phyloP scores from a whole-genome alignment of 208 protist species.

The Leishmania arabica region DNA sequence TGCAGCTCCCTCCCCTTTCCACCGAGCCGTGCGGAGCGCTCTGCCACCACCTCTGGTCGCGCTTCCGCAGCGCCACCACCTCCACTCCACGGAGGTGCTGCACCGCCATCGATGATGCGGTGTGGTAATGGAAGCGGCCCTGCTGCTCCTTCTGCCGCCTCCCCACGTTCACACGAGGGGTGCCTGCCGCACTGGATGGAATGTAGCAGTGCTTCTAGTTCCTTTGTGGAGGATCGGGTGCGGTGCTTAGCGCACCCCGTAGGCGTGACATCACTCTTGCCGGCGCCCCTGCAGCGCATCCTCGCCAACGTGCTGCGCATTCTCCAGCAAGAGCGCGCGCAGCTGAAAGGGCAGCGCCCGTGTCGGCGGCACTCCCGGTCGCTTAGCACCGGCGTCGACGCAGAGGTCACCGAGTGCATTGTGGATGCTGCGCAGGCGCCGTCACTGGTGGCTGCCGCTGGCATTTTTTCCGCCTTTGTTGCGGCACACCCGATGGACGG shows the following conservation, averaged over 20 bases:
- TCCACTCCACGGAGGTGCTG: not conserved
- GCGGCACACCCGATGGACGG: not conserved
- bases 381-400: constrained; percentile 1
- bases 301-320: constrained; percentile 16
- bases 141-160: not conserved
- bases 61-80: not conserved
- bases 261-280: not conserved
- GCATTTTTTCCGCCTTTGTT: constrained; percentile 15
- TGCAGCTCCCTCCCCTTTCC: not conserved
- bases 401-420: constrained; percentile 16
- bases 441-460: constrained; percentile 10
- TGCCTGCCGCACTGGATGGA: not conserved
- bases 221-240: constrained; percentile 17
- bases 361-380: constrained; percentile 14
- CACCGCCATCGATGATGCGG: no score
- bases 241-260: constrained; percentile 13
- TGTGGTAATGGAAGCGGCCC: not conserved
- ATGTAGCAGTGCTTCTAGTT: not conserved
- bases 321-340: constrained; percentile 22
- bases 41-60: not conserved
- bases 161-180: not conserved
- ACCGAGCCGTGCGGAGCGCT: not conserved
- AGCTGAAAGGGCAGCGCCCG: constrained; percentile 30
- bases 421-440: constrained; percentile 17
- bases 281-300: constrained; percentile 14